Evolutionary conservation across 306 rosid genomes (phyloP).

Genomic region (Lagenaria siceraria): DNA sequence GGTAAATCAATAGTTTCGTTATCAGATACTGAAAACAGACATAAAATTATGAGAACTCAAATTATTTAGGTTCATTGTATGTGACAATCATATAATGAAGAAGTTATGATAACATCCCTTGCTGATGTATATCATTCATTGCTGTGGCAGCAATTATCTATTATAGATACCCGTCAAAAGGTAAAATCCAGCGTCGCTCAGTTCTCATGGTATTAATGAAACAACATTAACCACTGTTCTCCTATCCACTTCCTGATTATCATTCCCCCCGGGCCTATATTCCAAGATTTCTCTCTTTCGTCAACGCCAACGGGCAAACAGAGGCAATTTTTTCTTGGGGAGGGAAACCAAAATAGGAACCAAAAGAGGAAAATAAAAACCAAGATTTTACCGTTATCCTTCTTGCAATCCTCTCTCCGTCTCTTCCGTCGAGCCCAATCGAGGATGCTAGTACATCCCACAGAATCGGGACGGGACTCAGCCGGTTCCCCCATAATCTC

Average conservation of each 20-base stretch:
- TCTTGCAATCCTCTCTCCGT: constrained; percentile 70
- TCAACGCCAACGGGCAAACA: not conserved
- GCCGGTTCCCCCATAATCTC: constrained; percentile 58
- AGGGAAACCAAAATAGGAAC: not conserved
- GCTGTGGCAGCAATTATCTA: not conserved
- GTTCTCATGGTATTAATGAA: not conserved
- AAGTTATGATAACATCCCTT: not conserved
- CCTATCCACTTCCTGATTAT: not conserved
- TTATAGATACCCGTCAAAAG: not conserved
- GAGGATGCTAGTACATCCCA: constrained; percentile 46
- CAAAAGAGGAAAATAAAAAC: not conserved
- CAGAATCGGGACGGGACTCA: constrained; percentile 42
- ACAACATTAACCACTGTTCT: not conserved
- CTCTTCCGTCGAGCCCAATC: constrained; percentile 97
- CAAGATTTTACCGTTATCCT: constrained; percentile 37
- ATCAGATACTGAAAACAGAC: not conserved
- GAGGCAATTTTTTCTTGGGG: not conserved
- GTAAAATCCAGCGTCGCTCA: not conserved
- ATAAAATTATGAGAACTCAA: not conserved
- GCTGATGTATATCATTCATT: not conserved
- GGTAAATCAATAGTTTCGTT: not conserved
- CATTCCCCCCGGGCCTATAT: too few species aligned
- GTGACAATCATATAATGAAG: not conserved
- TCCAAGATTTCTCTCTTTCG: not conserved
- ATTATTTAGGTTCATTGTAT: not conserved